These are phyloP conservation scores for Byssothecium circinans DNA, from an alignment of 2,329 filamentous ascomycete genomes.

Conservation along the genomic window DNA sequence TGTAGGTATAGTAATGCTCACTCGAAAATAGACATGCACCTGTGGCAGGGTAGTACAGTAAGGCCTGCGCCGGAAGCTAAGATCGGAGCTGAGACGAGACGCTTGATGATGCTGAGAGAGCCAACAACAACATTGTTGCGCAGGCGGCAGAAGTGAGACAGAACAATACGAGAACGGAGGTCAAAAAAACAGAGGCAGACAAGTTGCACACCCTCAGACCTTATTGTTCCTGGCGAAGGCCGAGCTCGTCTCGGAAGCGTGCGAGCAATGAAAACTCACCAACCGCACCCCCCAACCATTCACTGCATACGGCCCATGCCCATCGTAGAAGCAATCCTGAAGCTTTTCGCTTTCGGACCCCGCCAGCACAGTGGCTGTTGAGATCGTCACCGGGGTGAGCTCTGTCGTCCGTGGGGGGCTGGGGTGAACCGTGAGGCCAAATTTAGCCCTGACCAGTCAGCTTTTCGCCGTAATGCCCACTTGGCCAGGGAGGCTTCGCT, in stretches of 20 bases:
- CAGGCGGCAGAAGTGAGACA: neutral
- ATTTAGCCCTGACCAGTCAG: neutral
- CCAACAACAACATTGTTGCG: neutral
- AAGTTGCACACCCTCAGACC: neutral
- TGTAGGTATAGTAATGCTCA: slow-evolving; percentile 15
- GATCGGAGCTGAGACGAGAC: slow-evolving; percentile 6
- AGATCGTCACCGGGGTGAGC: neutral
- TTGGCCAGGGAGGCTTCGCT: no score
- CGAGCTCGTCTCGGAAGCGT: no score
- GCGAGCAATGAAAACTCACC: neutral
- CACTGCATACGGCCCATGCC: neutral
- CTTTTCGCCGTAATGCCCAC: neutral
- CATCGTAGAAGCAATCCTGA: neutral
- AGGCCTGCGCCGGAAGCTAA: slow-evolving; percentile 2
- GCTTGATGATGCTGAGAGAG: neutral
- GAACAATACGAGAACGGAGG: neutral
- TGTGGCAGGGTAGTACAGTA: slow-evolving; percentile 2
- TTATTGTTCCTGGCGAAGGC: no score
- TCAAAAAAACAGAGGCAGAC: neutral
- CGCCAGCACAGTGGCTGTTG: neutral
- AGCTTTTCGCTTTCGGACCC: slow-evolving; percentile 1
- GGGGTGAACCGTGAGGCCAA: slow-evolving; percentile 1
- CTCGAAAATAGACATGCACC: slow-evolving; percentile 11
- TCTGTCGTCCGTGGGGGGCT: neutral
- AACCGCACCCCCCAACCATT: neutral